These are phyloP conservation scores for Mycena floridula DNA, from an alignment of 768 basidiomycete genomes.

Conservation along the genomic window DNA sequence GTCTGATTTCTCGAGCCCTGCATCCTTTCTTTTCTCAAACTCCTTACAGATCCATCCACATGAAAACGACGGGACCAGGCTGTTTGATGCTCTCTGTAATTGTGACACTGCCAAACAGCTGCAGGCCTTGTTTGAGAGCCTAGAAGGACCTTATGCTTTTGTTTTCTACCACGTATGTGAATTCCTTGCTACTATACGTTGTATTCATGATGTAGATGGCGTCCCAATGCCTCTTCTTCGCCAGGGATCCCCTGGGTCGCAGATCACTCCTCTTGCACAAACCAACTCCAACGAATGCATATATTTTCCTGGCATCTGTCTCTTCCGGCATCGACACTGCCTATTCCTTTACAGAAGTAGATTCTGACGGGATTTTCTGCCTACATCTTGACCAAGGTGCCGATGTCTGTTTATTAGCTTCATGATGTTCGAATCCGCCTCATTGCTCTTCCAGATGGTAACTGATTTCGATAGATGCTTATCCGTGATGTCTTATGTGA, in stretches of 20 bases:
- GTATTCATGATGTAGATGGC: slow-evolving; percentile 26
- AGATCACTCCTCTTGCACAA: slow-evolving; percentile 75
- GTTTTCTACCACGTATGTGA: background rate
- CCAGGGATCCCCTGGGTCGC: slow-evolving; percentile 78
- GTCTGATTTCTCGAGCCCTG: slow-evolving; percentile 29
- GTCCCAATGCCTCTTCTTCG: slow-evolving; percentile 56
- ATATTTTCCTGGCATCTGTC: slow-evolving; percentile 61
- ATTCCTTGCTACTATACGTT: background rate
- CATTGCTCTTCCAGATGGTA: too few species aligned
- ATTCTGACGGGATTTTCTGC: slow-evolving; percentile 50
- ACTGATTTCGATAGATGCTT: too few species aligned
- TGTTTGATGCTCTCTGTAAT: slow-evolving; percentile 30
- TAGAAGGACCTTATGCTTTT: slow-evolving; percentile 78
- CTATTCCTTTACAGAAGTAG: slow-evolving; percentile 57
- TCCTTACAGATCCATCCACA: slow-evolving; percentile 39
- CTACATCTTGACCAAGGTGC: slow-evolving; percentile 33
- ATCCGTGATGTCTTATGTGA: too few species aligned
- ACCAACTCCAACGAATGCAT: slow-evolving; percentile 41
- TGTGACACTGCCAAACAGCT: slow-evolving; percentile 35
- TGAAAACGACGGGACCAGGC: slow-evolving; percentile 70
- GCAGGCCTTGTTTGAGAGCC: slow-evolving; percentile 40
- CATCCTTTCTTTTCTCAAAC: background rate
- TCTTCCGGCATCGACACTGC: slow-evolving; percentile 41
- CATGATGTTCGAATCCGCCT: too few species aligned
- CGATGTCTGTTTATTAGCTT: too few species aligned